phyloP scores from a whole-genome alignment of 148 eudicot genomes.

The Nyssa sinensis region DNA sequence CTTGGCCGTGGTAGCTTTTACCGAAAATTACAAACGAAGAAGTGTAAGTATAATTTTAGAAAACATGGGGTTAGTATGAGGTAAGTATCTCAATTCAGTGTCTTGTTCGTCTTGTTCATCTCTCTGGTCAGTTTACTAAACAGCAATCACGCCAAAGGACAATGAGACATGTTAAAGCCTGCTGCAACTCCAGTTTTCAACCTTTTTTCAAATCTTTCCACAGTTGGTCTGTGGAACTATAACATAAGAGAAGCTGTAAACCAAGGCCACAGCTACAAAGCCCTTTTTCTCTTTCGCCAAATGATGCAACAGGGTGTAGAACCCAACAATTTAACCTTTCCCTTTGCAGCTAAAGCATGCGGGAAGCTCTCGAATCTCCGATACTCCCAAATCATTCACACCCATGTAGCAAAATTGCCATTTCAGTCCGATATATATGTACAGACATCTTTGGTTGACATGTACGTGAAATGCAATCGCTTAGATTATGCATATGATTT shows the following conservation, averaged over 20 bases:
- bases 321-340: slow-evolving; percentile 54
- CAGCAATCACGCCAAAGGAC: neutral
- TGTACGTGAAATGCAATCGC: slow-evolving; percentile 49
- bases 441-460: slow-evolving; percentile 53
- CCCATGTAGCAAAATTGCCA: slow-evolving; percentile 48
- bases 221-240: slow-evolving; percentile 41
- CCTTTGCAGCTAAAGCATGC: slow-evolving; percentile 62
- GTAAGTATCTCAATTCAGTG: no score
- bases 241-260: slow-evolving; percentile 45
- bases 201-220: slow-evolving; percentile 19
- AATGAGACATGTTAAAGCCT: slow-evolving; percentile 31
- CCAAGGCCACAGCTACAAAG: slow-evolving; percentile 34
- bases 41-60: no score
- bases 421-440: slow-evolving; percentile 40
- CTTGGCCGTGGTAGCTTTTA: no score
- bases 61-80: no score
- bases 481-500: slow-evolving; percentile 35
- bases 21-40: no score
- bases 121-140: no score
- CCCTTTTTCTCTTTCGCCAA: slow-evolving; percentile 41
- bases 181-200: slow-evolving; percentile 6
- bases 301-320: slow-evolving; percentile 34
- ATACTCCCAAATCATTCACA: slow-evolving; percentile 41
- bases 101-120: no score
- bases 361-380: slow-evolving; percentile 33